phyloP scores from a whole-genome alignment of 768 basidiomycete genomes.

The Flagelloscypha sp. region DNA sequence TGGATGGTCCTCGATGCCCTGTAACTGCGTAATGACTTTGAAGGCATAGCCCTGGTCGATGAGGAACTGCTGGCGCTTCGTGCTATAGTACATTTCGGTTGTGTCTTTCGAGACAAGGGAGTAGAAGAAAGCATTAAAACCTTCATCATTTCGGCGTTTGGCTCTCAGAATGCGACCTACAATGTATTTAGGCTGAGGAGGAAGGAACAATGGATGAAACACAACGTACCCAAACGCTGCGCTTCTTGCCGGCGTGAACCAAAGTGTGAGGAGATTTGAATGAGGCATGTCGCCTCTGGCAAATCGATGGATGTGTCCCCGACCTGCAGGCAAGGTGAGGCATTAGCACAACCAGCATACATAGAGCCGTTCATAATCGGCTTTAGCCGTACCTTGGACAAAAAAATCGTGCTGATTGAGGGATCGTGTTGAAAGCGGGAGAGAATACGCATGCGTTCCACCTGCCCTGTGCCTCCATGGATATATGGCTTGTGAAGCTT shows the following conservation, averaged over 20 bases:
- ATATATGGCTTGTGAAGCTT: slow-evolving; percentile 92
- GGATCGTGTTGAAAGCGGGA: slow-evolving; percentile 95
- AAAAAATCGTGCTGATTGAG: slow-evolving; percentile 93
- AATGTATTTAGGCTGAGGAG: slow-evolving; percentile 5
- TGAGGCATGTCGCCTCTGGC: slow-evolving; percentile 97
- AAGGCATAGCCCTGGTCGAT: slow-evolving; percentile 99
- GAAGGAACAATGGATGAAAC: slow-evolving; percentile 2
- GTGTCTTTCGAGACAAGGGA: slow-evolving; percentile 98
- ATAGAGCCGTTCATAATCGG: slow-evolving; percentile 8
- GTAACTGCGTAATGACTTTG: slow-evolving; percentile 97
- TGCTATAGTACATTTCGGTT: slow-evolving; percentile 99
- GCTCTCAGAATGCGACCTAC: slow-evolving; percentile 92
- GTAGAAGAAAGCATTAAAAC: slow-evolving; percentile 99
- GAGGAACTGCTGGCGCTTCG: slow-evolving; percentile 96
- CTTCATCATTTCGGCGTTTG: slow-evolving; percentile 96
- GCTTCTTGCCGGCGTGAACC: slow-evolving; percentile 98
- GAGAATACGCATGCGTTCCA: slow-evolving; percentile 91
- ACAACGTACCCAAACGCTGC: slow-evolving; percentile 72
- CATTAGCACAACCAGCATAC: slow-evolving; percentile 10
- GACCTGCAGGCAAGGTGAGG: slow-evolving; percentile 42
- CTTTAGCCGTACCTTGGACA: slow-evolving; percentile 69
- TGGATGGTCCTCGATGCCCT: slow-evolving; percentile 78
- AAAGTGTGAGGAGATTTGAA: slow-evolving; percentile 99
- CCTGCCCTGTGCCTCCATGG: slow-evolving; percentile 90
- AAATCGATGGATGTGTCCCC: slow-evolving; percentile 98